Conservation (phyloP, 495 filamentous ascomycete genomes). For the Penicillium egyptiacum region DNA sequence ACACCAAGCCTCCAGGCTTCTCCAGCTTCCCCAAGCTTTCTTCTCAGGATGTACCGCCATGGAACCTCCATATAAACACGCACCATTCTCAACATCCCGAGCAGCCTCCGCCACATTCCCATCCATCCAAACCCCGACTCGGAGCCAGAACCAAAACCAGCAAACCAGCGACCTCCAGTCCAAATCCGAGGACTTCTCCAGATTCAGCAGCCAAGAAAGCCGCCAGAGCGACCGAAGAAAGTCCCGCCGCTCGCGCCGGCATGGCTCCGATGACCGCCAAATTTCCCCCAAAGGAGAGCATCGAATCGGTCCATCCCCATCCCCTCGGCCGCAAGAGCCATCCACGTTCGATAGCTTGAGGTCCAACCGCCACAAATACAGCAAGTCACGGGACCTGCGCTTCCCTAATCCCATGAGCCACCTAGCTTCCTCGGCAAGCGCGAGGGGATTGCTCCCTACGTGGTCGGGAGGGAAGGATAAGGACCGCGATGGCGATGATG, state of each 20-base stretch:
- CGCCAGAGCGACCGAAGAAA: not conserved
- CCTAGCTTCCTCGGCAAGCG: constrained; percentile 36
- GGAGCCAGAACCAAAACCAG: constrained; percentile 31
- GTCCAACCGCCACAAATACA: constrained; percentile 33
- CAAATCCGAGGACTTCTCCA: constrained; percentile 20
- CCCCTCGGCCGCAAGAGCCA: constrained; percentile 12
- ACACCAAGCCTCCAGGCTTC: not conserved
- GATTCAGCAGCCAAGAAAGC: constrained; percentile 9
- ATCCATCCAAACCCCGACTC: constrained; percentile 15
- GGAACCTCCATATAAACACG: constrained; percentile 23
- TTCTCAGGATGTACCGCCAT: constrained; percentile 20
- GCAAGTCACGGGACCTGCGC: constrained; percentile 40
- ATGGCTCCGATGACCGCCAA: constrained; percentile 7
- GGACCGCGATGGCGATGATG: constrained; percentile 37
- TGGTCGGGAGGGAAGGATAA: constrained; percentile 37
- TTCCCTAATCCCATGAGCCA: constrained; percentile 42
- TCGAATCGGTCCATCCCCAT: not conserved
- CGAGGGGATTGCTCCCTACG: constrained; percentile 36
- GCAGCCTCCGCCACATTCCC: constrained; percentile 7
- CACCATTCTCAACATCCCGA: constrained; percentile 4
- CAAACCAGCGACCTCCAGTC: constrained; percentile 18
- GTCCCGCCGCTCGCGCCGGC: not conserved
- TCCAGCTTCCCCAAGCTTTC: not conserved
- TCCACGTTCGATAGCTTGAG: constrained; percentile 26
- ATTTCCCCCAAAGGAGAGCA: constrained; percentile 7